Evolutionary conservation across 192 early-diverging fungal species (phyloP).

Genomic region (Dispira simplex): DNA sequence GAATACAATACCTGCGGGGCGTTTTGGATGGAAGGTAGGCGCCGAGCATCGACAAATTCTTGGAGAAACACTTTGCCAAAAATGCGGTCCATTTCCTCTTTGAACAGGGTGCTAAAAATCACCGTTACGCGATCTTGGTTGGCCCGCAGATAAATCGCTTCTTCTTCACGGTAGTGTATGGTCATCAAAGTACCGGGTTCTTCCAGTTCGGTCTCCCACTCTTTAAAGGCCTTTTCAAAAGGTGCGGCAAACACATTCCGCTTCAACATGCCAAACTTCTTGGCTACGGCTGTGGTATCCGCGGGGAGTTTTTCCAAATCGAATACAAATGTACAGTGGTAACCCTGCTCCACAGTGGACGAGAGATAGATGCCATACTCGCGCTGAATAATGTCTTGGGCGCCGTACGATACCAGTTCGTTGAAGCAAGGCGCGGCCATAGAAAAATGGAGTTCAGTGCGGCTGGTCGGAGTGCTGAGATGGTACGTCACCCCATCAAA

Average conservation of each 20-base stretch:
- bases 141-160: conserved; percentile 86
- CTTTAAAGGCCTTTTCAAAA: conserved; percentile 78
- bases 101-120: conserved; percentile 92
- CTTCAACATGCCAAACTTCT: conserved; percentile 78
- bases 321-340: conserved; percentile 70
- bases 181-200: conserved; percentile 71
- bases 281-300: conserved; percentile 52
- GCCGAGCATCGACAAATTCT: conserved; percentile 99
- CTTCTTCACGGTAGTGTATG: conserved; percentile 84
- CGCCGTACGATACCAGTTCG: conserved; percentile 70
- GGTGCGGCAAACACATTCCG: conserved; percentile 89
- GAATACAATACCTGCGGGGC: conserved; percentile 96
- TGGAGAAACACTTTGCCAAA: conserved; percentile 95
- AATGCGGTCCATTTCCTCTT: conserved; percentile 93
- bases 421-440: conserved; percentile 72
- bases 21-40: conserved; percentile 72
- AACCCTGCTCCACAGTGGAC: conserved; percentile 39
- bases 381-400: conserved; percentile 60
- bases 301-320: conserved; percentile 61
- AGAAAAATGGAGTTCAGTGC: conserved; percentile 45
- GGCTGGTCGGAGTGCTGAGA: conserved; percentile 44
- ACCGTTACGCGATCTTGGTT: conserved; percentile 91
- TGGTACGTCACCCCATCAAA: conserved; percentile 94
- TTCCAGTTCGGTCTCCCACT: conserved; percentile 55
- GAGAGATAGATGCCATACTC: conserved; percentile 64